Percentiles rank a stretch among this genome's conserved stretches.
These are phyloP conservation scores for Venturia effusa DNA, from an alignment of 2,329 filamentous ascomycete species.

Conservation along the genomic window DNA sequence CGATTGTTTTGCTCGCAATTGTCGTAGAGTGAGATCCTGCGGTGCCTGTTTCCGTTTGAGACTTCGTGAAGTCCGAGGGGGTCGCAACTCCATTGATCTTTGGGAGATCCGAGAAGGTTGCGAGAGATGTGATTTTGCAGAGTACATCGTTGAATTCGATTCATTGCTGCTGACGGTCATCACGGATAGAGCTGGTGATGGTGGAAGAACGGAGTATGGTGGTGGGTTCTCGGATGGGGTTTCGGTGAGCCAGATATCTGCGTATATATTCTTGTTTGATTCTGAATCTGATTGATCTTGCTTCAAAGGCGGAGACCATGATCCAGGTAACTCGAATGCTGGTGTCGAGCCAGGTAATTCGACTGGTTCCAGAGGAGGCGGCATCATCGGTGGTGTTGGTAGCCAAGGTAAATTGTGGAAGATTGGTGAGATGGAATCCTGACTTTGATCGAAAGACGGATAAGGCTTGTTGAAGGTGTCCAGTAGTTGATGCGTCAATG, in stretches of 20 bases:
- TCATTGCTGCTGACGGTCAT: background rate
- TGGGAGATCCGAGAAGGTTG: background rate
- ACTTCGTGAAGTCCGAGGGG: background rate
- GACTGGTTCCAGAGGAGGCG: background rate
- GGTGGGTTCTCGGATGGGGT: background rate
- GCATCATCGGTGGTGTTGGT: background rate
- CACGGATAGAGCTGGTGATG: background rate
- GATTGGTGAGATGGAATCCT: background rate
- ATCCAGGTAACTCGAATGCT: background rate
- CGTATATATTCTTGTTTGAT: too few species aligned
- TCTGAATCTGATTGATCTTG: too few species aligned
- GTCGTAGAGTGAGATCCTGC: constrained; percentile 21
- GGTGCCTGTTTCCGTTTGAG: constrained; percentile 17
- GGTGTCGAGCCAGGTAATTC: background rate
- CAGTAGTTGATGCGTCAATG: background rate
- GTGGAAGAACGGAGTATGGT: background rate
- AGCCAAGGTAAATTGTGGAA: background rate
- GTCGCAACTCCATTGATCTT: background rate
- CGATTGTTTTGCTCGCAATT: constrained; percentile 23
- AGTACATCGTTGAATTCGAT: background rate
- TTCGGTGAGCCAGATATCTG: background rate
- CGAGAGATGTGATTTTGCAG: background rate
- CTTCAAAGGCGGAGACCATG: too few species aligned
- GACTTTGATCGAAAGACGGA: background rate
- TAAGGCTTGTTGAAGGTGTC: background rate